Base-by-base conservation (phyloP, 2,329 filamentous ascomycete species). In the Sporothrix protearum region DNA sequence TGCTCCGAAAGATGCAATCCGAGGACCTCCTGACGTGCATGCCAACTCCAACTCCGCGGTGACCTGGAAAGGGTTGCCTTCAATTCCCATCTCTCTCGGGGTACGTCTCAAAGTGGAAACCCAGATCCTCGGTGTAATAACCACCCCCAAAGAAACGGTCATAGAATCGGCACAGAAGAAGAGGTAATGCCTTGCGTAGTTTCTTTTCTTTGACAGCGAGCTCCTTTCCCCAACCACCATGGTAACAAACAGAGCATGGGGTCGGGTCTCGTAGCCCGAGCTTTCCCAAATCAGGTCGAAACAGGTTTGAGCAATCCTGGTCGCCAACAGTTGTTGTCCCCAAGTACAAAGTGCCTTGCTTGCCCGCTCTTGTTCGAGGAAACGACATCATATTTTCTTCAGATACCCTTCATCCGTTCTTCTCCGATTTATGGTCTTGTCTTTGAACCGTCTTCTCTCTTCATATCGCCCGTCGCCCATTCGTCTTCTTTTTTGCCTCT, bases 221-320 rank as follows among this genome's bases (percentile, higher is more conserved):
- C 16, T 59, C 36, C 36, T 8, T 8, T 8, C 55, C 57, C 59
- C 59, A 64, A 64, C 59, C 55, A 39, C 30, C 55, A 61, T 2
- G 1, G 30, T 25, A 25, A 66, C 14, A 12, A 28, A 33, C 51
- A 69, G 51, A 69, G 59, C 19, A 69, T 55, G 69, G 69, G 57
- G 59, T 66, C 66, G 71, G 71, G 57, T 72, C 67, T 57, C 47
- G 16, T 72, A 61, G 49, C 71, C 71, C 67, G 71, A 51, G 14
- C 71, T 69, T 72, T 47, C 30, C 55, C 70, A 55, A 69, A 64
- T 42, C 30, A 14, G 55, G 69, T 16, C 53, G 68, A 39, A 53
- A 53, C 22, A 53, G 49, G 49, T 53, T 22, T 53, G 49, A 47
- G 67, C 28, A 53, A 33, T n/a, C 19, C 2, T 14, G 22, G 49